These are phyloP conservation scores for Allantophomopsis lycopodina DNA, from an alignment of 2,329 filamentous ascomycete genomes.

Conservation along the genomic window DNA sequence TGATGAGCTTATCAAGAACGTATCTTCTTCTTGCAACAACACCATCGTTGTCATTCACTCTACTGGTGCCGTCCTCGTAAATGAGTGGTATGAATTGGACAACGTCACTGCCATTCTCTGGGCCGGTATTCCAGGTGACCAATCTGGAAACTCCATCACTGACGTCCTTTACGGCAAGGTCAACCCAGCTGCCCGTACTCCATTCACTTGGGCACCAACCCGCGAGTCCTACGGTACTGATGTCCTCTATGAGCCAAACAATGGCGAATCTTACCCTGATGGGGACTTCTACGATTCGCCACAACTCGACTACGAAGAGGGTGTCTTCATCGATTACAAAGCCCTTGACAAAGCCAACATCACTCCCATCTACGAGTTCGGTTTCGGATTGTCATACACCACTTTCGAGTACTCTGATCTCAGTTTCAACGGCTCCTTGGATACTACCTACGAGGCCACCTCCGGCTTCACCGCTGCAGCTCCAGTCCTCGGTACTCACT, in stretches of 20 bases:
- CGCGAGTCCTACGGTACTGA: constrained; percentile 30
- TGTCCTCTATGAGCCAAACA: constrained; percentile 42
- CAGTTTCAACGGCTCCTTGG: constrained; percentile 17
- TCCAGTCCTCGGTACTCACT: constrained; percentile 47
- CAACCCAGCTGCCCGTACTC: constrained; percentile 63
- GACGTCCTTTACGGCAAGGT: constrained; percentile 75
- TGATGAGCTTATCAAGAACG: constrained; percentile 68
- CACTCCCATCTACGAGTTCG: constrained; percentile 68
- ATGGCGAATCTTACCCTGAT: constrained; percentile 31
- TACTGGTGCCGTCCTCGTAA: constrained; percentile 64
- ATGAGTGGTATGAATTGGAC: constrained; percentile 58
- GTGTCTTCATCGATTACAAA: constrained; percentile 71
- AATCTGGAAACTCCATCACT: constrained; percentile 65
- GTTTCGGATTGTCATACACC: constrained; percentile 69
- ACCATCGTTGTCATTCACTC: constrained; percentile 88
- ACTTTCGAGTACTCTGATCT: constrained; percentile 65
- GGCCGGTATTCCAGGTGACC: constrained; percentile 71
- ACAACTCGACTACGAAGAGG: constrained; percentile 63
- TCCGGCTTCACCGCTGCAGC: constrained; percentile 48
- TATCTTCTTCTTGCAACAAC: constrained; percentile 68
- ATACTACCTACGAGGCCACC: constrained; percentile 28
- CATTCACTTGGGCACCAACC: constrained; percentile 66
- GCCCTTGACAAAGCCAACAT: constrained; percentile 52
- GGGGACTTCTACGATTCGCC: constrained; percentile 36
- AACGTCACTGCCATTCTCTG: constrained; percentile 79